Percentiles rank a stretch among this genome's conserved stretches.
phyloP scores from a whole-genome alignment of 1,284 basidiomycete species.

The Termitomyces sp. region DNA sequence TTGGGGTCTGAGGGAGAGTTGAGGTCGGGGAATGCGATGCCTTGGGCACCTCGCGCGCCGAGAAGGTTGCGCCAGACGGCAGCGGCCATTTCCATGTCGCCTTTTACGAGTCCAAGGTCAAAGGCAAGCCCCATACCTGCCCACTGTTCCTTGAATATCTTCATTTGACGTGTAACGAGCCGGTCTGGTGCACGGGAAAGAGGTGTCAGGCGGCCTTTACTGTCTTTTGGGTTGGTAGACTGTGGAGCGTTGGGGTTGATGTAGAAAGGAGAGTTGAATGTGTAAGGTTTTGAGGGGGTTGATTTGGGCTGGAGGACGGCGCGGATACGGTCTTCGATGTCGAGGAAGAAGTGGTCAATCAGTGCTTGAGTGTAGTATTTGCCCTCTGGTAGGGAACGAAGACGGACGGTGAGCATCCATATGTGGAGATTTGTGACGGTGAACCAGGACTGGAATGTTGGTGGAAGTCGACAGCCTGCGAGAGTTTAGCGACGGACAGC shows the following conservation, averaged over 20 bases:
- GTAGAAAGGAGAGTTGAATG: slow-evolving; percentile 44
- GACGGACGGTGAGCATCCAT: slow-evolving; percentile 84
- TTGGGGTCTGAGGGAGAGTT: slow-evolving; percentile 12
- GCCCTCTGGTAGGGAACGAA: slow-evolving; percentile 79
- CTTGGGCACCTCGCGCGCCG: slow-evolving; percentile 68
- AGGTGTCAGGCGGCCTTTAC: slow-evolving; percentile 29
- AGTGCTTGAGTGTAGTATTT: slow-evolving; percentile 73
- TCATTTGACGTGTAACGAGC: slow-evolving; percentile 88
- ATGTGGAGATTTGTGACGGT: slow-evolving; percentile 92
- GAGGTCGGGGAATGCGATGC: slow-evolving; percentile 43
- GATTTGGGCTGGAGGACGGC: slow-evolving; percentile 64
- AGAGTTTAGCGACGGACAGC: slow-evolving; percentile 1
- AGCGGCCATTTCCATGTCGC: slow-evolving; percentile 79
- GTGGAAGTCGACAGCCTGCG: slow-evolving; percentile 83
- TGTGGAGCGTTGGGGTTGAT: slow-evolving; percentile 36
- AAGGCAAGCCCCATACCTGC: slow-evolving; percentile 78
- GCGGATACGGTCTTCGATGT: slow-evolving; percentile 89
- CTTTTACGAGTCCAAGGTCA: slow-evolving; percentile 72
- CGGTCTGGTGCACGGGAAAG: slow-evolving; percentile 63
- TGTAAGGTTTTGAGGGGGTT: slow-evolving; percentile 32
- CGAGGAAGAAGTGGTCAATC: slow-evolving; percentile 94
- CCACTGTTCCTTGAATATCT: slow-evolving; percentile 90
- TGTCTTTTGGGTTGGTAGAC: slow-evolving; percentile 18
- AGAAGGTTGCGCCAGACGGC: slow-evolving; percentile 94
- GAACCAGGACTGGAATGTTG: slow-evolving; percentile 98